Conservation (phyloP, 257 asterid species). For the Verbena officinalis region DNA sequence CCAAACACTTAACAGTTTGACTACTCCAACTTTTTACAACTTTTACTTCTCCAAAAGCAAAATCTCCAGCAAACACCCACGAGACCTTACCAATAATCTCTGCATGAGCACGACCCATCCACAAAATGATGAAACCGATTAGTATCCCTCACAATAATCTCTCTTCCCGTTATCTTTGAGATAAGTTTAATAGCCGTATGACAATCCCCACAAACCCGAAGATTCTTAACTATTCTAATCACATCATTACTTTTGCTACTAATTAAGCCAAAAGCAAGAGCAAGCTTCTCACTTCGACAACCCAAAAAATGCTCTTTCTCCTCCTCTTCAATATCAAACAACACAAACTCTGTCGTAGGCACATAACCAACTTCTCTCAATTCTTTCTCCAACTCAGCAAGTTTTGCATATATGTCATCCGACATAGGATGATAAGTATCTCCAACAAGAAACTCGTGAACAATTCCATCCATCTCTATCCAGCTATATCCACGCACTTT, state of each 20-base stretch:
- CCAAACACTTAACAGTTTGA: too few relatives aligned
- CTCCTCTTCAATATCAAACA: slow-evolving; percentile 4
- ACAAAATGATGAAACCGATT: slow-evolving; percentile 14
- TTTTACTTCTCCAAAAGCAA: too few relatives aligned
- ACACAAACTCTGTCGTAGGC: neutral
- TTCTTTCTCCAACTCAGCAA: slow-evolving; percentile 13
- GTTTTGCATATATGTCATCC: slow-evolving; percentile 2
- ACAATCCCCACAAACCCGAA: slow-evolving; percentile 6
- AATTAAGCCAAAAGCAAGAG: slow-evolving; percentile 22
- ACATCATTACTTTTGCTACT: neutral
- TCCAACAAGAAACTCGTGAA: slow-evolving; percentile 22
- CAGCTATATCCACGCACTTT: slow-evolving; percentile 24
- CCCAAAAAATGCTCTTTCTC: slow-evolving; percentile 23
- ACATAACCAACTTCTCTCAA: slow-evolving; percentile 21
- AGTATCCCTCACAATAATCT: slow-evolving; percentile 14
- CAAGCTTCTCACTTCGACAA: slow-evolving; percentile 22
- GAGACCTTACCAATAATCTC: slow-evolving; percentile 20
- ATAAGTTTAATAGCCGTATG: slow-evolving; percentile 7
- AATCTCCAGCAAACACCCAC: too few relatives aligned
- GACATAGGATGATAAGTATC: slow-evolving; percentile 8
- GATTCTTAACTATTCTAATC: slow-evolving; percentile 17
- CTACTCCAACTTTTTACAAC: too few relatives aligned
- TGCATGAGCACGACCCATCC: slow-evolving; percentile 13
- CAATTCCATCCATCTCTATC: slow-evolving; percentile 20
- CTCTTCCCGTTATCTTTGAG: slow-evolving; percentile 3